A percentile compares a stretch with the other conserved stretches of the same genome.
phyloP scores from a whole-genome alignment of 352 stramenopile species.

The Globisporangium paroecandrum region DNA sequence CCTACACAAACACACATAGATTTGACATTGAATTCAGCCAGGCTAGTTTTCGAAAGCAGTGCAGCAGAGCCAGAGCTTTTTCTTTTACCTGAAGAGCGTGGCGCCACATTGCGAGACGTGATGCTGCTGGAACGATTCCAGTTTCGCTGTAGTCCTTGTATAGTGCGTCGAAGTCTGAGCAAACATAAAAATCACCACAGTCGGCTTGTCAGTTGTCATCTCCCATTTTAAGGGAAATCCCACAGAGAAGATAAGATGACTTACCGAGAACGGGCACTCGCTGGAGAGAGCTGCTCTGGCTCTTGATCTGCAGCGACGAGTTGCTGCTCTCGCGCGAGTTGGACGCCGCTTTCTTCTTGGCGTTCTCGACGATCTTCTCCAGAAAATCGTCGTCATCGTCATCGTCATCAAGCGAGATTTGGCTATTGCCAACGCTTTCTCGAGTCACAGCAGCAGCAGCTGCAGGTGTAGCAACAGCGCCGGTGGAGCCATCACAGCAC shows the following conservation, averaged over 20 bases:
- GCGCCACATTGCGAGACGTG: conserved; percentile 56
- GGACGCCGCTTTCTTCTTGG: conserved; percentile 32
- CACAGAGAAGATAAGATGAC: not conserved
- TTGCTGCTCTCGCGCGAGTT: conserved; percentile 55
- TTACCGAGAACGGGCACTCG: conserved; percentile 17
- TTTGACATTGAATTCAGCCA: not conserved
- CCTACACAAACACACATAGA: conserved; percentile 7
- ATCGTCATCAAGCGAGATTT: conserved; percentile 36
- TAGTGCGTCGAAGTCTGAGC: conserved; percentile 31
- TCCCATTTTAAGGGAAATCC: not conserved
- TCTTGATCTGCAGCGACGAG: conserved; percentile 64
- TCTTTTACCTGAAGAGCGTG: conserved; percentile 39
- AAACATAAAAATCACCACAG: not conserved
- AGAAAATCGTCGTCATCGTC: conserved; percentile 44
- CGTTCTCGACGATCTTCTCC: conserved; percentile 57
- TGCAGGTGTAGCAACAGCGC: conserved; percentile 2
- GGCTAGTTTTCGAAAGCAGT: not conserved
- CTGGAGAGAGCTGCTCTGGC: conserved; percentile 33
- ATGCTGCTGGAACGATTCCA: conserved; percentile 31
- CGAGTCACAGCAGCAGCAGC: not conserved
- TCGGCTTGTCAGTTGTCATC: not conserved
- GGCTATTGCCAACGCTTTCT: conserved; percentile 5
- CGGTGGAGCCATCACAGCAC: conserved; percentile 13
- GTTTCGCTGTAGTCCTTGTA: conserved; percentile 34
- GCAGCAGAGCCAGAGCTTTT: not conserved